Evolutionary conservation across 2,329 filamentous ascomycete genomes (phyloP), one percentile per base, ranked within the genome.

Genomic region (Fonsecaea pedrosoi): DNA sequence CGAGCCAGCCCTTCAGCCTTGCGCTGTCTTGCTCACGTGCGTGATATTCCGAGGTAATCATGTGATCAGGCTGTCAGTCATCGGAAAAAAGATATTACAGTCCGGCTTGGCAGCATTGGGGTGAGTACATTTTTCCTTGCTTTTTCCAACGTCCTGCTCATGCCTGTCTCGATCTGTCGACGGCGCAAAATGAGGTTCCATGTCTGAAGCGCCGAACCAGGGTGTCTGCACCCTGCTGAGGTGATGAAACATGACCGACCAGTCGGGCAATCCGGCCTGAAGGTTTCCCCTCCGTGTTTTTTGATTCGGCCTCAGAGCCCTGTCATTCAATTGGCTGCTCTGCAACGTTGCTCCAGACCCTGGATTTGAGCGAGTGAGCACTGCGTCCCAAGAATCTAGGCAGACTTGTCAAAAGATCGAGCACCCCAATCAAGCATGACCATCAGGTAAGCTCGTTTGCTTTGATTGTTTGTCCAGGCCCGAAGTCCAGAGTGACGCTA

Each of bases 171-270:
- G 25, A 25, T 25, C 25, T 25, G 25, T 25, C 25, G 25, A 25
- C 25, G 25, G 25, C 25, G 25, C 25, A 25, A 45, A 18, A 45
- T 45, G 40, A 45, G 7, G 40, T 25, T n/a, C 21, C 13, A 25
- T 50, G 18, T 21, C 4, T 25, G 18, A 10, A 32, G 25, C 57
- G 59, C 59, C 54, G 59, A 25, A 61, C 48, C 37, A 61, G 54
- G n/a, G 21, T 18, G 3, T 8, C 53, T 55, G 53, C 53, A 55
- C 35, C 30, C 53, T 55, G 53, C 25, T 55, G 53, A 55, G 53
- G 45, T 25, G 25, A 25, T 25, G 18, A 50, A 50, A 25, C 18
- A 25, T 50, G 18, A 50, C 57, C 30, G 57, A 21, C 32, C 18
- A 58, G 37, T 25, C 25, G 18, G 21, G 35, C 35, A n/a, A 4